These are phyloP conservation scores for Aspergillus cavernicola DNA, from an alignment of 495 filamentous ascomycete species.

Conservation along the genomic window DNA sequence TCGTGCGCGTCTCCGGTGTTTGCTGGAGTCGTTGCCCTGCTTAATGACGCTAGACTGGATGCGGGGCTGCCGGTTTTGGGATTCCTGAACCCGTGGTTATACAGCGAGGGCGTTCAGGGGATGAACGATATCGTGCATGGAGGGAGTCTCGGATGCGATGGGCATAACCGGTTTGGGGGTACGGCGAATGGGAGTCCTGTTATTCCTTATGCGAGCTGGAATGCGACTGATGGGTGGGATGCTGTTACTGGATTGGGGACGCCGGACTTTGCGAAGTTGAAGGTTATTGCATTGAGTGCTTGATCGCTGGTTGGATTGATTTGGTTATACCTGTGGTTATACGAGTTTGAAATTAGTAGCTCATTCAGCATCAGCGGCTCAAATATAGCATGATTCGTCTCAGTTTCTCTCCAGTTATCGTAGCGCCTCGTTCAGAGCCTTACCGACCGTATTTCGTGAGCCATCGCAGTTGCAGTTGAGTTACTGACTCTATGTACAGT, in stretches of 20 bases:
- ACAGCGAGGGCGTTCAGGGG: constrained; percentile 46
- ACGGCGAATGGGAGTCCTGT: constrained; percentile 32
- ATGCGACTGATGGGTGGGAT: constrained; percentile 58
- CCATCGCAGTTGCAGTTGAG: no score
- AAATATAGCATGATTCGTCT: no score
- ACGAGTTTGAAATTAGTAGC: no score
- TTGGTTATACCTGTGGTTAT: no score
- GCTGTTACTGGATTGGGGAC: constrained; percentile 59
- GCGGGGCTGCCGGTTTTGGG: constrained; percentile 56
- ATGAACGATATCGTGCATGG: constrained; percentile 64
- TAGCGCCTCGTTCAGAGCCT: no score
- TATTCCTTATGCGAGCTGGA: constrained; percentile 43
- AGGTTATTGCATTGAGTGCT: constrained; percentile 22
- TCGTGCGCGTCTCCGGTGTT: constrained; percentile 62
- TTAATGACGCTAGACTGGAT: constrained; percentile 63
- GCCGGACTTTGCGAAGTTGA: constrained; percentile 43
- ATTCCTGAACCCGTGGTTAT: constrained; percentile 75
- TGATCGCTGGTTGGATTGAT: no score
- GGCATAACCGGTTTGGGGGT: constrained; percentile 38
- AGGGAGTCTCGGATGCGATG: constrained; percentile 59
- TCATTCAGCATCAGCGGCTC: no score
- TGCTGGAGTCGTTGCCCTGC: constrained; percentile 57
- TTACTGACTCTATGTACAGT: no score
- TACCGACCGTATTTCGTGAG: no score
- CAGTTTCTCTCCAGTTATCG: no score